Base-by-base conservation (phyloP, 345 rosid species). In the Geranium rotundifolium region DNA sequence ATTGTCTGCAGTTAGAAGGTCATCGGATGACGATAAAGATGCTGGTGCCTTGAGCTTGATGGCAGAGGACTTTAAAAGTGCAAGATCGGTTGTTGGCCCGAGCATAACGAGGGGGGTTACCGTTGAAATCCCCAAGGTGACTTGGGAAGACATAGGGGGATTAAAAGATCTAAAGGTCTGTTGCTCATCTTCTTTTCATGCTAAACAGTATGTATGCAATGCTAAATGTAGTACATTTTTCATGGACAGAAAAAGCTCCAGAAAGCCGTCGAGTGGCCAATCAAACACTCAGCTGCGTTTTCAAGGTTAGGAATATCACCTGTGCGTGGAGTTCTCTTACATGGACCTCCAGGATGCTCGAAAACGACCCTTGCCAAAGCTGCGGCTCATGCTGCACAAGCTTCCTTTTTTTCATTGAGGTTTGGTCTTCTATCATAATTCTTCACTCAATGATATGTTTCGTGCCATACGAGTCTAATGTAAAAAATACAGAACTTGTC, bases 341-440 rank as follows among this genome's bases (percentile, higher is more conserved):
- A 93, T 76, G 99, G 96, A 75, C 97, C 96, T 66, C 97, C 99
- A 5, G 99, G 99, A 69, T 93, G 99, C 82, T 93, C 96, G 17
- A 93, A 93, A 81, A 90, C 95, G n/a, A 93, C 96, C 59, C 95
- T 93, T 65, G 95, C 95, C 46, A 93, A 90, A 82, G 99, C 99
- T 15, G 89, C 89, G 64, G 95, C 96, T 17, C 80, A 89, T 81
- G 95, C 93, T 68, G 85, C 96, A 64, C 87, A 90, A 77, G 93
- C 95, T 57, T 87, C 98, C 19, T 86, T 89, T 79, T 92, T 93
- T 70, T 87, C 95, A 58, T 79, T 89, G 75, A 83, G 96, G 96
- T 88, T 67, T 55, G 52, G 16, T 9, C 12, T 46, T 34, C 41
- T 34, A 34, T 34, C 37, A 34, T 4, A 4, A 34, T 34, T 34